Evolutionary conservation across 257 asterid species (phyloP).

Genomic region (Cinchona pubescens): DNA sequence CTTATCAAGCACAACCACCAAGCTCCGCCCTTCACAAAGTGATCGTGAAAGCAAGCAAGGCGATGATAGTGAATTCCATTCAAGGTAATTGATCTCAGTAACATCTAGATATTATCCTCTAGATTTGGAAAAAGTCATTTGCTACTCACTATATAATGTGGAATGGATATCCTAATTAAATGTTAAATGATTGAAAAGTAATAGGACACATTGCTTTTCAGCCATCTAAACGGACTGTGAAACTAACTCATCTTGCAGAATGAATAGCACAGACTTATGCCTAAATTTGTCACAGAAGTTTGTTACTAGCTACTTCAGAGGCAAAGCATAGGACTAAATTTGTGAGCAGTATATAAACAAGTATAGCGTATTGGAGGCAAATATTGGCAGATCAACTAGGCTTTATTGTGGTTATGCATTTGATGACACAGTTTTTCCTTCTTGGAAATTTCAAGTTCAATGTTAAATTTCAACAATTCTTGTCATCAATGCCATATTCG

Average conservation of each 20-base stretch:
- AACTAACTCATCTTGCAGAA: too few species aligned
- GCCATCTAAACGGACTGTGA: too few species aligned
- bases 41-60: constrained; percentile 23
- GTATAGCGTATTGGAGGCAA: neutral
- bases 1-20: constrained; percentile 41
- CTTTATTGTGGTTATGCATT: neutral
- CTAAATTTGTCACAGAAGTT: neutral
- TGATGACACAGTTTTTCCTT: neutral
- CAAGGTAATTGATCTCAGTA: constrained; percentile 18
- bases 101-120: too few species aligned
- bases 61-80: constrained; percentile 23
- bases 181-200: too few species aligned
- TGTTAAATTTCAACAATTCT: neutral
- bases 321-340: neutral
- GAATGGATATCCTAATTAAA: too few species aligned
- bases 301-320: neutral
- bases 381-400: neutral
- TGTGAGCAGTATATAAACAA: neutral
- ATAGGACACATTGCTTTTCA: too few species aligned
- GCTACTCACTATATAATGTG: too few species aligned
- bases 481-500: neutral
- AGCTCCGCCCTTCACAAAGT: constrained; percentile 52
- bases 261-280: too few species aligned
- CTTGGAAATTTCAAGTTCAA: neutral
- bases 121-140: too few species aligned